Evolutionary conservation across 352 stramenopile genomes (phyloP).

Genomic region (Thalassiosira exigua): DNA sequence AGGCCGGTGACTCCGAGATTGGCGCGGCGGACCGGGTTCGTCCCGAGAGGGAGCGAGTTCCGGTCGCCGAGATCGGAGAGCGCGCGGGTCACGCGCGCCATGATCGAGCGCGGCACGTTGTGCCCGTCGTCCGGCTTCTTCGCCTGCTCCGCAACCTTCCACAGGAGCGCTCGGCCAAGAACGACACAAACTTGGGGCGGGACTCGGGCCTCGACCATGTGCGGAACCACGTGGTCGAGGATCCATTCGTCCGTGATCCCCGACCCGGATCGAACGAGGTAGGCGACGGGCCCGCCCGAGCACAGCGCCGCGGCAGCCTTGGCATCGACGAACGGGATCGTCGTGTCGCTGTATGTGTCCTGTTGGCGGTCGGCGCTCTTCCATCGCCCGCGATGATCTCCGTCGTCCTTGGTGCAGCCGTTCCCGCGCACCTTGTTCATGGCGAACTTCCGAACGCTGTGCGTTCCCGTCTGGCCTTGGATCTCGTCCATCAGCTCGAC

Average conservation of each 20-base stretch:
- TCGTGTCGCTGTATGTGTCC: slow-evolving; percentile 34
- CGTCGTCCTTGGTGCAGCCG: slow-evolving; percentile 44
- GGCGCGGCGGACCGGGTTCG: slow-evolving; percentile 35
- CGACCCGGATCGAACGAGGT: slow-evolving; percentile 11
- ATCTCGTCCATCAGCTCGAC: slow-evolving; percentile 1
- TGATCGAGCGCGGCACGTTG: slow-evolving; percentile 5
- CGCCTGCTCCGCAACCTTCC: slow-evolving; percentile 28
- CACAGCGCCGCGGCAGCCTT: slow-evolving; percentile 40
- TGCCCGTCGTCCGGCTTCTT: slow-evolving; percentile 14
- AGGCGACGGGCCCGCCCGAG: slow-evolving; percentile 26
- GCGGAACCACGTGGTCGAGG: slow-evolving; percentile 39
- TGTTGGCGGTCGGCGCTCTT: slow-evolving; percentile 20
- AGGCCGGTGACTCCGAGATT: slow-evolving; percentile 31
- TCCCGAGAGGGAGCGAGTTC: background rate
- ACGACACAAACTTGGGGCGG: slow-evolving; percentile 20
- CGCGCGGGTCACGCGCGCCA: background rate
- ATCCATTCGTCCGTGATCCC: slow-evolving; percentile 43
- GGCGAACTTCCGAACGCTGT: slow-evolving; percentile 40
- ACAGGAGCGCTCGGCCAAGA: slow-evolving; percentile 39
- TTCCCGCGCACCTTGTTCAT: slow-evolving; percentile 19
- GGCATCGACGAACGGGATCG: slow-evolving; percentile 42
- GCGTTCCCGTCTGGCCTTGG: slow-evolving; percentile 24
- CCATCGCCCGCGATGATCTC: slow-evolving; percentile 30
- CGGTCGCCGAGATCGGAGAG: slow-evolving; percentile 20
- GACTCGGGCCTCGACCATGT: slow-evolving; percentile 4